Evolutionary conservation across 495 filamentous ascomycete species (phyloP).

Genomic region (Durotheca rogersii): DNA sequence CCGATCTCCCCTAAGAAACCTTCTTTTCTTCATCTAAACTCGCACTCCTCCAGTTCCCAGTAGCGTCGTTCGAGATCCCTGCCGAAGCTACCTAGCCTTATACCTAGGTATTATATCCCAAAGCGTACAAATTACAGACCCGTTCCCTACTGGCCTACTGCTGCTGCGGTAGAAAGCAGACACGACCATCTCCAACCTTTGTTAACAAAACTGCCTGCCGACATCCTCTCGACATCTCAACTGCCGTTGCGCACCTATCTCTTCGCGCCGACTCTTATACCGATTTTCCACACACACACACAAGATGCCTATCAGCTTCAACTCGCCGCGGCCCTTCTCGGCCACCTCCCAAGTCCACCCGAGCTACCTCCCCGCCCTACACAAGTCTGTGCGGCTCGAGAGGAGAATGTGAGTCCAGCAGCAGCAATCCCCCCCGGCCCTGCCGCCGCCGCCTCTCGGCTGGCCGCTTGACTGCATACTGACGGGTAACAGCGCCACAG

Average conservation of each 20-base stretch:
- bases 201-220: too few species aligned
- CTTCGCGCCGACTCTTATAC: neutral
- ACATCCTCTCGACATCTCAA: neutral
- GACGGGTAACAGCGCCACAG: constrained; percentile 37
- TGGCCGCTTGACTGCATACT: constrained; percentile 7
- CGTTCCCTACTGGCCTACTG: too few species aligned
- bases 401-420: constrained; percentile 38
- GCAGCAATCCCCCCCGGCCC: neutral
- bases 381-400: constrained; percentile 35
- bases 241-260: neutral
- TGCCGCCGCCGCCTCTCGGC: neutral
- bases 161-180: too few species aligned
- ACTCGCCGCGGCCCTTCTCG: constrained; percentile 36
- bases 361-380: constrained; percentile 42
- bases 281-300: too few species aligned
- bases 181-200: too few species aligned
- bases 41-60: too few species aligned
- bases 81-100: too few species aligned
- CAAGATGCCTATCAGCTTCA: constrained; percentile 34
- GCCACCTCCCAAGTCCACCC: constrained; percentile 48
- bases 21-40: too few species aligned
- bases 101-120: too few species aligned
- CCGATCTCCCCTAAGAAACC: neutral
- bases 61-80: too few species aligned
- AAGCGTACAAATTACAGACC: too few species aligned